Base-by-base conservation (phyloP, 2,329 filamentous ascomycete species). In the Bertia moriformis region DNA sequence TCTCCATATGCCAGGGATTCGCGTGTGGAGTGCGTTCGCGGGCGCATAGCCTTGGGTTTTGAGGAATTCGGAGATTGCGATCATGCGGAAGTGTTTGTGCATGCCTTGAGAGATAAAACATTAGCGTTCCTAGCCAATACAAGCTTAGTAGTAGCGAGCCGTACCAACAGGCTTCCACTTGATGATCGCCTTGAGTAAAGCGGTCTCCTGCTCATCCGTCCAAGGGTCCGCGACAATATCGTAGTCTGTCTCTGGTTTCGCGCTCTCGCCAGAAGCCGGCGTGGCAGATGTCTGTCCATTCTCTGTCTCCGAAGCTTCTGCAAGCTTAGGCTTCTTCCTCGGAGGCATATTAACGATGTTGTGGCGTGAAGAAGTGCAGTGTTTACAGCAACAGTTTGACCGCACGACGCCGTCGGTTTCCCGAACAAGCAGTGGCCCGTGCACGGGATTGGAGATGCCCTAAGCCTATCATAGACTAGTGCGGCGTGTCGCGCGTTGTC, bases 11-110 rank as follows among this genome's bases (percentile, higher is more conserved):
- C 74, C 75, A 3, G 69, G 63, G 41, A 77, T 75, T 38, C 66
- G 66, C 18, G 72, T 79, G 52, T 81, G 77, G 47, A 63, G 48
- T 51, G 61, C 54, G 17, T 10, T 35, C 7, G 32, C 10, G 10
- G 32, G 32, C 53, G 69, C 52, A 39, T 61, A 60, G 42, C 71
- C 70, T 48, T 70, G 65, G 41, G 61, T 66, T 41, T 62, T 62
- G 49, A 73, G 55, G 40, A 64, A 59, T 38, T 69, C 59, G 4
- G 64, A 61, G 41, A 78, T 71, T 4, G 68, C 63, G 36, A 77
- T 58, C 60, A 78, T 71, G 38, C 69, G 69, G 49, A 78, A 76
- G 54, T 78, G 71, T 49, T 77, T 78, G 56, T 78, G 72, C 53
- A 78, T 66, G 44, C 72, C 69, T 66, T 12, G 24, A 29, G 24